Evolutionary conservation across 2,329 filamentous ascomycete species (phyloP), one percentile per base, ranked within the genome.

Genomic region (Clonostachys rosea): DNA sequence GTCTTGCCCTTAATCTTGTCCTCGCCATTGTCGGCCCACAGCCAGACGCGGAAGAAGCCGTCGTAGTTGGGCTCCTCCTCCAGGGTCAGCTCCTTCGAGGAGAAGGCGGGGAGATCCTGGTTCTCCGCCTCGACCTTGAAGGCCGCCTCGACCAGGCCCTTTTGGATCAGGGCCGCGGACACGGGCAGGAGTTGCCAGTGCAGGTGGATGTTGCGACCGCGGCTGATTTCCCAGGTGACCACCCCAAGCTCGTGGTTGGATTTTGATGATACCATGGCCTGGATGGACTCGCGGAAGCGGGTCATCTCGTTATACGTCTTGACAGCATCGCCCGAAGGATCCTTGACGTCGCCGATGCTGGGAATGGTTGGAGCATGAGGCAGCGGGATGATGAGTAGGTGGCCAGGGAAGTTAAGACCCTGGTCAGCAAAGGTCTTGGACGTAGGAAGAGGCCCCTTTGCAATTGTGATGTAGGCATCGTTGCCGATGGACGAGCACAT

Each of bases 161-260:
- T 82, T 17, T 69, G 71, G 44, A 96, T 78, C 41, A 89, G 70
- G 10, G 86, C 76, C 0, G 78, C 72, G 0, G 87, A 80, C 1
- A 95, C 74, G 1, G 94, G 90, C 33, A 97, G 71, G 55, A 95
- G 87, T 66, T 99, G 95, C 94, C 91, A 96, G 60, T 97, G 92
- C 2, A 86, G 78, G 62, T 99, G 94, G 47, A 97, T 84, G 47
- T 94, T 90, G 45, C 80, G 79, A 5, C 75, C 76, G 44, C 91
- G 85, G 61, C 85, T 92, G 57, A 99, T 91, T 68, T 97, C 94
- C 83, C 90, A 99, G 0, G 90, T 94, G 2, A 97, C 87, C 3
- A 84, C 81, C 14, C 92, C 94, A 2, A 96, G 81, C 52, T 78
- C 78, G 52, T 78, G 70, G 59, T 70, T 64, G 48, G 72, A 75